These are phyloP conservation scores for Colletotrichum godetiae DNA, from an alignment of 2,329 filamentous ascomycete species.

Conservation along the genomic window DNA sequence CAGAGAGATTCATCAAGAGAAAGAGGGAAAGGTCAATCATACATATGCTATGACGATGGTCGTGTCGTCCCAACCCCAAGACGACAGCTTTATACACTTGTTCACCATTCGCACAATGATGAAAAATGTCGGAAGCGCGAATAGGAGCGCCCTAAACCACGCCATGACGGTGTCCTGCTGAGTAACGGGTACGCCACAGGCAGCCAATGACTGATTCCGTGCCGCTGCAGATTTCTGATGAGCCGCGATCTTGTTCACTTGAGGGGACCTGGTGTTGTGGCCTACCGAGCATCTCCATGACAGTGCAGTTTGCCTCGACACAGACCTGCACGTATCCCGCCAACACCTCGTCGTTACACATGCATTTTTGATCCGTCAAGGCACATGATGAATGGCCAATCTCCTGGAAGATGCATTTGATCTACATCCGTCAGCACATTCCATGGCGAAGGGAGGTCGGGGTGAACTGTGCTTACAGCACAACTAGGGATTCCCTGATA, in stretches of 20 bases:
- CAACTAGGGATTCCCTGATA: constrained; percentile 13
- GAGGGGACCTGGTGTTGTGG: too few relatives aligned
- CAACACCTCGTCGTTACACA: constrained; percentile 17
- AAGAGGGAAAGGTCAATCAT: not conserved
- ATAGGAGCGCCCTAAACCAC: constrained; percentile 13
- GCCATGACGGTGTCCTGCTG: not conserved
- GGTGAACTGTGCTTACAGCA: constrained; percentile 9
- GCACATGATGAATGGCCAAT: constrained; percentile 17
- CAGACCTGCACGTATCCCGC: constrained; percentile 20
- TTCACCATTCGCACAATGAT: constrained; percentile 2
- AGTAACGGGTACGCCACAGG: constrained; percentile 12
- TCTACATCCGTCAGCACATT: constrained; percentile 1
- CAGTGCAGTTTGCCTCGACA: constrained; percentile 21
- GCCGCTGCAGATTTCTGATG: constrained; percentile 5
- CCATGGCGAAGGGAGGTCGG: not conserved
- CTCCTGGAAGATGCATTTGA: constrained; percentile 21
- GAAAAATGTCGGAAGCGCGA: constrained; percentile 18
- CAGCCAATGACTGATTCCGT: constrained; percentile 7
- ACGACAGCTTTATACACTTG: constrained; percentile 28
- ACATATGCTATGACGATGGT: constrained; percentile 28
- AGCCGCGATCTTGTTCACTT: not conserved
- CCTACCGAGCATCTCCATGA: constrained; percentile 30
- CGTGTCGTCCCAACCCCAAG: constrained; percentile 29
- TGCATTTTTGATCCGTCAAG: constrained; percentile 25
- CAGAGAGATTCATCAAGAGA: not conserved